phyloP scores from a whole-genome alignment of 352 stramenopile genomes.

The Ochromonadaceae sp. region DNA sequence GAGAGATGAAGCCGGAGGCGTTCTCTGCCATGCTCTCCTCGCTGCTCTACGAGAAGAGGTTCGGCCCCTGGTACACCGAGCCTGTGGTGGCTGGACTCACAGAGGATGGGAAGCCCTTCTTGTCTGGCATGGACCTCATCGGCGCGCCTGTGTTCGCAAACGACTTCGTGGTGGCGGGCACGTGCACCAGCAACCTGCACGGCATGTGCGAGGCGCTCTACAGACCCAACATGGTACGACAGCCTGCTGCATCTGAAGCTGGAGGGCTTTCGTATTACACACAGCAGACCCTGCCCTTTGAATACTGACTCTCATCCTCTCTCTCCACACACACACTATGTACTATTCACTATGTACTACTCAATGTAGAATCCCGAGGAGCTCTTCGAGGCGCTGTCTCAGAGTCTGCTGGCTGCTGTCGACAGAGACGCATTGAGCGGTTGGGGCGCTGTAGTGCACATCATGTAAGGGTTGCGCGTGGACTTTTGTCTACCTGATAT shows the following conservation, averaged over 20 bases:
- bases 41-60: conserved; percentile 97
- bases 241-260: conserved; percentile 22
- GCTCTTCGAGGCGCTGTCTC: conserved; percentile 94
- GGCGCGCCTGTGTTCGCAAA: conserved; percentile 83
- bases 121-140: conserved; percentile 94
- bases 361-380: conserved; percentile 61
- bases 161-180: conserved; percentile 95
- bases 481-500: no score
- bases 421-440: conserved; percentile 94
- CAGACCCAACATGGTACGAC: conserved; percentile 74
- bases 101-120: conserved; percentile 85
- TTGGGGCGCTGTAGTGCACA: conserved; percentile 95
- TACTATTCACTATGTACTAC: neutral
- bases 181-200: conserved; percentile 91
- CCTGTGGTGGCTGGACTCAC: conserved; percentile 90
- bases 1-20: conserved; percentile 92
- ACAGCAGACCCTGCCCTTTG: neutral
- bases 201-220: conserved; percentile 97
- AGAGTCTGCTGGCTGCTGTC: conserved; percentile 89
- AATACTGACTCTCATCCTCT: neutral
- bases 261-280: conserved; percentile 32
- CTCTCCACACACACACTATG: neutral
- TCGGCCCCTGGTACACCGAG: conserved; percentile 96
- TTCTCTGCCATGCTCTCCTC: conserved; percentile 85
- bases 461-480: no score